phyloP scores from a whole-genome alignment of 148 eudicot genomes.

The Amaranthus palmeri region DNA sequence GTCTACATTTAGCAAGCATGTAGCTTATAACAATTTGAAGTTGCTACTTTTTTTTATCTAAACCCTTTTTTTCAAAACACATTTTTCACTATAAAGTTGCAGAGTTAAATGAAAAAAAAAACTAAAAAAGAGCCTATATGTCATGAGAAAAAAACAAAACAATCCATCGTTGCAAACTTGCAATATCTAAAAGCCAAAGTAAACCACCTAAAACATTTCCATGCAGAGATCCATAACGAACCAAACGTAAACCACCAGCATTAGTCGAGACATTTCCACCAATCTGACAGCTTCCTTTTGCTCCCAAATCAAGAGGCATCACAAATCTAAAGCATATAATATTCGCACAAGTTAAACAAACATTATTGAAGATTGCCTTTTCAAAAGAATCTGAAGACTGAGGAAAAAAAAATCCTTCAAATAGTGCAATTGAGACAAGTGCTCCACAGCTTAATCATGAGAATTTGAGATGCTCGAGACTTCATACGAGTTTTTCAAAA shows the following conservation, averaged over 20 bases:
- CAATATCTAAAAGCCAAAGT: neutral
- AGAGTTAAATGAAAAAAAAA: neutral
- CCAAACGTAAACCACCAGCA: slow-evolving; percentile 92
- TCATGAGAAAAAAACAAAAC: neutral
- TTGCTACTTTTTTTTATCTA: too few relatives aligned
- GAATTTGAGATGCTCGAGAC: neutral
- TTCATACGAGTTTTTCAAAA: slow-evolving; percentile 1
- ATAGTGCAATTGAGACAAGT: slow-evolving; percentile 1
- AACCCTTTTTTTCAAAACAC: neutral
- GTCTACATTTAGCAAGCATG: neutral
- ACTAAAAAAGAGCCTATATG: neutral
- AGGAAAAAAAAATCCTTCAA: neutral
- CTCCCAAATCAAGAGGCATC: slow-evolving; percentile 98
- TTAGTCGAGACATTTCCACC: slow-evolving; percentile 98
- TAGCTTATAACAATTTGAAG: neutral
- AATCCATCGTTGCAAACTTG: too few relatives aligned
- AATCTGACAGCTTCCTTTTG: slow-evolving; percentile 99
- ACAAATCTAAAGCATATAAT: slow-evolving; percentile 49
- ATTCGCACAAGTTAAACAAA: slow-evolving; percentile 3
- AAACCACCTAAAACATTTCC: slow-evolving; percentile 87
- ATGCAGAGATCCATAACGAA: slow-evolving; percentile 95
- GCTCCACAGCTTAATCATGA: slow-evolving; percentile 3
- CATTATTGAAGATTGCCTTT: neutral
- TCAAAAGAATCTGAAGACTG: neutral
- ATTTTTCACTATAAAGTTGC: neutral